Percentiles rank a stretch among this genome's conserved stretches.
These are phyloP conservation scores for Fomitopsis palustris DNA, from an alignment of 1,284 basidiomycete species.

Conservation along the genomic window DNA sequence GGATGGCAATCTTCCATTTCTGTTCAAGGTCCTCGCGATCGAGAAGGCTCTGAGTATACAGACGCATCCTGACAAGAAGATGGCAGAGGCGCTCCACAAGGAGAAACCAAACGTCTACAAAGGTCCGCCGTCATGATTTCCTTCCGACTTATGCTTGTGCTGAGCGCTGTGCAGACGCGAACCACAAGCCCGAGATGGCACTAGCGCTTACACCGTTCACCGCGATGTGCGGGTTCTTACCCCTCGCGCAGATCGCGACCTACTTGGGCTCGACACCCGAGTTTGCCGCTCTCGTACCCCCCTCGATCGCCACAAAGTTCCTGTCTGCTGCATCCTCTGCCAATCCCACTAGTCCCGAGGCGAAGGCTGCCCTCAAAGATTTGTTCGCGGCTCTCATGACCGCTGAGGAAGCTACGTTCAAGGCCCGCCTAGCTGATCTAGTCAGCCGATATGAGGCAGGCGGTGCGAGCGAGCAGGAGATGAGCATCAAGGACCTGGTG, in stretches of 20 bases:
- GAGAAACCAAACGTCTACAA: slow-evolving; percentile 68
- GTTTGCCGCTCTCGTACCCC: slow-evolving; percentile 70
- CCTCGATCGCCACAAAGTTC: slow-evolving; percentile 47
- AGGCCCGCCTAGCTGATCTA: slow-evolving; percentile 55
- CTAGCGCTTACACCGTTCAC: slow-evolving; percentile 90
- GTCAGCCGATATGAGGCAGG: slow-evolving; percentile 58
- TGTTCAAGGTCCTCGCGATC: slow-evolving; percentile 94
- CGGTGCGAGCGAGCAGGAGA: slow-evolving; percentile 35
- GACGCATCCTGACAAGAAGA: slow-evolving; percentile 92
- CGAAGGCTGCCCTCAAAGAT: slow-evolving; percentile 63
- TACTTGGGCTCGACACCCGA: slow-evolving; percentile 77
- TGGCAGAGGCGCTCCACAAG: slow-evolving; percentile 76
- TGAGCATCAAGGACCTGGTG: slow-evolving; percentile 64
- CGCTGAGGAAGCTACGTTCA: slow-evolving; percentile 51
- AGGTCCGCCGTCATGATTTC: slow-evolving; percentile 12
- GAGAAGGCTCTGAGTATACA: slow-evolving; percentile 96
- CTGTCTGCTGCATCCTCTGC: slow-evolving; percentile 39
- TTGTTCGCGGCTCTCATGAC: slow-evolving; percentile 87
- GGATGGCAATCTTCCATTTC: slow-evolving; percentile 81
- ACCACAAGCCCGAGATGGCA: slow-evolving; percentile 99
- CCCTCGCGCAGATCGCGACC: slow-evolving; percentile 66
- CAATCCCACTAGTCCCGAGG: slow-evolving; percentile 40
- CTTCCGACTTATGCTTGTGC: not conserved
- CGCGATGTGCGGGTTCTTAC: slow-evolving; percentile 91
- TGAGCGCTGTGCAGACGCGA: slow-evolving; percentile 61